Conservation (phyloP, 2,329 filamentous ascomycete species). For the Cytospora chrysosperma region DNA sequence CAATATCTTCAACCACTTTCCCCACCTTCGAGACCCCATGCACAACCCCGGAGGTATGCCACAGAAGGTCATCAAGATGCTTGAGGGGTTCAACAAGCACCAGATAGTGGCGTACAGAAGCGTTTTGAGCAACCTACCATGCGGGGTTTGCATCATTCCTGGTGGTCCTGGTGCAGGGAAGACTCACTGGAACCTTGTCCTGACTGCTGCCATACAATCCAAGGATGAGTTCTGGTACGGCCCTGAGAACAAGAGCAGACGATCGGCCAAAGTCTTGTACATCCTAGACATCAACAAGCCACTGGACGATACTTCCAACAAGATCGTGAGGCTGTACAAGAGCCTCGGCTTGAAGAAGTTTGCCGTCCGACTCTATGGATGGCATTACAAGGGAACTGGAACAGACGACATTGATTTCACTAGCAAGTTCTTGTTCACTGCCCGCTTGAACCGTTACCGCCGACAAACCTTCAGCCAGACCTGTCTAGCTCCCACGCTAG, state of each 20-base stretch:
- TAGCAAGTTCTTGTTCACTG: conserved; percentile 35
- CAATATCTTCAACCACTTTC: conserved; percentile 28
- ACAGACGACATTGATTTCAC: conserved; percentile 34
- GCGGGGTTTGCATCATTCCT: conserved; percentile 44
- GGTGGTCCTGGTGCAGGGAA: conserved; percentile 50
- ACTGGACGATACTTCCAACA: conserved; percentile 44
- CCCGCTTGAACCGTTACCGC: conserved; percentile 16
- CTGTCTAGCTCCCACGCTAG: conserved; percentile 40
- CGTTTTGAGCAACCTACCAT: conserved; percentile 39
- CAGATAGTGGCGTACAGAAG: conserved; percentile 38
- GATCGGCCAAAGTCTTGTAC: conserved; percentile 41
- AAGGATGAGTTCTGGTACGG: conserved; percentile 28
- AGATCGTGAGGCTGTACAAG: conserved; percentile 40
- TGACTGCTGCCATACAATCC: conserved; percentile 33
- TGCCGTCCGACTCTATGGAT: conserved; percentile 42
- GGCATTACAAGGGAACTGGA: conserved; percentile 38
- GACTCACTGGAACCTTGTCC: conserved; percentile 46
- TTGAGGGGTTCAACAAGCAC: conserved; percentile 38
- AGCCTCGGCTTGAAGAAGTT: conserved; percentile 36
- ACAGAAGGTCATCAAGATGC: conserved; percentile 25
- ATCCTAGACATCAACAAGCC: conserved; percentile 49
- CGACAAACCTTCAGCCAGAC: conserved; percentile 10
- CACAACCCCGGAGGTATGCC: conserved; percentile 21
- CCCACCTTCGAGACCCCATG: conserved; percentile 27
- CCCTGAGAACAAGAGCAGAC: conserved; percentile 33